phyloP scores from a whole-genome alignment of 177 flowering plant species.

The Telopea speciosissima region DNA sequence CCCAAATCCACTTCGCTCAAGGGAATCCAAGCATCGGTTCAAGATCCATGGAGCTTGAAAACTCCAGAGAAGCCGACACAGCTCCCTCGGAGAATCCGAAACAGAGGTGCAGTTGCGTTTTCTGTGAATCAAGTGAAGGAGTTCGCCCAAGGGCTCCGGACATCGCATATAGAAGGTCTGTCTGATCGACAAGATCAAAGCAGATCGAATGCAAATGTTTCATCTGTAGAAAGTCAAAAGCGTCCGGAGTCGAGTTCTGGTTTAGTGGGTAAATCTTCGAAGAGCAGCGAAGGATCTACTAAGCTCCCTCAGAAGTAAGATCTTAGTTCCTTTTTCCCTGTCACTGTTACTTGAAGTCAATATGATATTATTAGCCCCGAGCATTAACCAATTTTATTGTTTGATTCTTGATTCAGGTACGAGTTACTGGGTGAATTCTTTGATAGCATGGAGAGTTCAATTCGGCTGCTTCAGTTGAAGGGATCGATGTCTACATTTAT shows the following conservation, averaged over 20 bases:
- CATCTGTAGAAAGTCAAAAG: neutral
- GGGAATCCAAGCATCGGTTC: neutral
- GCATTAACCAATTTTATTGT: neutral
- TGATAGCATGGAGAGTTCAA: conserved; percentile 53
- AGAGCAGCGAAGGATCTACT: conserved; percentile 1
- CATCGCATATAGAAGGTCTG: neutral
- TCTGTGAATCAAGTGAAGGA: conserved; percentile 20
- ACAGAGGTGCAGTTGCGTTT: conserved; percentile 8
- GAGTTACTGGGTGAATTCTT: conserved; percentile 55
- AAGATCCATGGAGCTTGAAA: neutral
- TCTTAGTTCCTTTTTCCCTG: no score
- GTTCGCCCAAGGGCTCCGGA: conserved; percentile 12
- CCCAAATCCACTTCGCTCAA: conserved; percentile 1
- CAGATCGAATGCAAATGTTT: neutral
- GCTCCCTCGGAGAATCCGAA: conserved; percentile 10
- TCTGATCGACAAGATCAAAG: neutral
- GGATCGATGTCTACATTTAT: conserved; percentile 41
- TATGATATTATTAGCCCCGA: neutral
- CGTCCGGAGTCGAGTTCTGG: neutral
- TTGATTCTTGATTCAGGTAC: conserved; percentile 32
- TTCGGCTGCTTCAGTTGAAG: conserved; percentile 53
- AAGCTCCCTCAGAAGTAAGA: conserved; percentile 60
- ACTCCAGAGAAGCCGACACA: conserved; percentile 22
- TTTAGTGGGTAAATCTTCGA: conserved; percentile 4
- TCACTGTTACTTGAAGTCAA: no score